A percentile compares a stretch with the other conserved stretches of the same genome.
phyloP scores from a whole-genome alignment of 2,329 filamentous ascomycete genomes.

The Diplodia intermedia region DNA sequence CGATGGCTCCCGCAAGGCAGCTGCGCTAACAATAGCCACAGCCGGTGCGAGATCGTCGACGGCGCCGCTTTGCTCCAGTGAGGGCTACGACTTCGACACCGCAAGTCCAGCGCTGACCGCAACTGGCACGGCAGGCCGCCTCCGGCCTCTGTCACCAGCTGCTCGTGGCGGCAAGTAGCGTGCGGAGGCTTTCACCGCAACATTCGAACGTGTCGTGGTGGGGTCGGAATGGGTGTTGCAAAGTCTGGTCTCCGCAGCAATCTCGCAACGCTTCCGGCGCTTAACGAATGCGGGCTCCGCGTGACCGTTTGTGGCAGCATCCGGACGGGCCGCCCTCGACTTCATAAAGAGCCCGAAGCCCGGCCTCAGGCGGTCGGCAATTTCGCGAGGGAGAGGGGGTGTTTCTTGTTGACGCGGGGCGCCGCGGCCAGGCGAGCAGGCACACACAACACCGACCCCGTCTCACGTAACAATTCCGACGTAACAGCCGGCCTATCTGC shows the following conservation, averaged over 20 bases:
- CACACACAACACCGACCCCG: slow-evolving; percentile 16
- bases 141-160: neutral
- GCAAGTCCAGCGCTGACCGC: slow-evolving; percentile 25
- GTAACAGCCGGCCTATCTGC: neutral
- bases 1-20: neutral
- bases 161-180: neutral
- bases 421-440: slow-evolving; percentile 2
- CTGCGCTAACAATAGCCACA: slow-evolving; percentile 25
- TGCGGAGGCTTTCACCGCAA: slow-evolving; percentile 17
- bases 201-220: slow-evolving; percentile 15
- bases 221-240: slow-evolving; percentile 16
- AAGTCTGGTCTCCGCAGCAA: slow-evolving; percentile 20
- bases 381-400: neutral
- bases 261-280: slow-evolving; percentile 21
- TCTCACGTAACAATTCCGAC: neutral
- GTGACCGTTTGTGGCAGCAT: slow-evolving; percentile 15
- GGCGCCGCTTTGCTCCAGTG: slow-evolving; percentile 3
- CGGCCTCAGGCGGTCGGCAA: neutral
- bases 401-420: neutral
- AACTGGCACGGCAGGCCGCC: neutral
- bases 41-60: slow-evolving; percentile 12
- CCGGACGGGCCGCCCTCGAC: neutral
- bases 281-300: slow-evolving; percentile 6
- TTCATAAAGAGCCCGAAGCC: neutral
- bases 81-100: neutral